Conservation (phyloP, 805 yeast genomes). For the Candida xyloterini region DNA sequence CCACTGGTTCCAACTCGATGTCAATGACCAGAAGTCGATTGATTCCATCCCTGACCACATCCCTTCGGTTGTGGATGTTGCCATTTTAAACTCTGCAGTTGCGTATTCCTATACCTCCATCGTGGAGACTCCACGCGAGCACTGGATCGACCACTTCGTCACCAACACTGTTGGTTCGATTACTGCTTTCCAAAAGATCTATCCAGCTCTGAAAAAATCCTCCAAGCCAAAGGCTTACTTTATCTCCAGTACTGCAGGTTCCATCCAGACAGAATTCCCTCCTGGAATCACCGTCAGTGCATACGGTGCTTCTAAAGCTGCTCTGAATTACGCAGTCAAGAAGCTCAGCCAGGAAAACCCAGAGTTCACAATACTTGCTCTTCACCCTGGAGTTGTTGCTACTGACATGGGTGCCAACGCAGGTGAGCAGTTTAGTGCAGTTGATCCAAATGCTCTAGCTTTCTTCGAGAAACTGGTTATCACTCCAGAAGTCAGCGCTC, state of each 20-base stretch:
- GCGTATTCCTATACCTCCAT: not conserved
- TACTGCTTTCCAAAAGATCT: slow-evolving; percentile 29
- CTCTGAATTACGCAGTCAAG: slow-evolving; percentile 30
- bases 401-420: slow-evolving; percentile 1
- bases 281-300: slow-evolving; percentile 13
- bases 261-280: slow-evolving; percentile 26
- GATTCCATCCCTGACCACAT: slow-evolving; percentile 16
- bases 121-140: not conserved
- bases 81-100: slow-evolving; percentile 36
- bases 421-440: not conserved
- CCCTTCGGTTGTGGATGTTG: slow-evolving; percentile 30
- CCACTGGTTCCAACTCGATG: slow-evolving; percentile 24
- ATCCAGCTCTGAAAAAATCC: slow-evolving; percentile 23
- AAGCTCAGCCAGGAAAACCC: slow-evolving; percentile 27
- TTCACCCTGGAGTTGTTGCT: slow-evolving; percentile 13
- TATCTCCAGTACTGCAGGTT: slow-evolving; percentile 31
- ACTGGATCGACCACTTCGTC: not conserved
- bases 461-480: not conserved
- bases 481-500: not conserved
- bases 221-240: slow-evolving; percentile 27
- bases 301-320: slow-evolving; percentile 39
- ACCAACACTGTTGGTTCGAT: slow-evolving; percentile 35
- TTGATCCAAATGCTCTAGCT: not conserved
- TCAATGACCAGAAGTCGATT: slow-evolving; percentile 20
- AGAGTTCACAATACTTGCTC: slow-evolving; percentile 18